These are phyloP conservation scores for Nemania sp. DNA, from an alignment of 2,329 filamentous ascomycete genomes.

Conservation along the genomic window DNA sequence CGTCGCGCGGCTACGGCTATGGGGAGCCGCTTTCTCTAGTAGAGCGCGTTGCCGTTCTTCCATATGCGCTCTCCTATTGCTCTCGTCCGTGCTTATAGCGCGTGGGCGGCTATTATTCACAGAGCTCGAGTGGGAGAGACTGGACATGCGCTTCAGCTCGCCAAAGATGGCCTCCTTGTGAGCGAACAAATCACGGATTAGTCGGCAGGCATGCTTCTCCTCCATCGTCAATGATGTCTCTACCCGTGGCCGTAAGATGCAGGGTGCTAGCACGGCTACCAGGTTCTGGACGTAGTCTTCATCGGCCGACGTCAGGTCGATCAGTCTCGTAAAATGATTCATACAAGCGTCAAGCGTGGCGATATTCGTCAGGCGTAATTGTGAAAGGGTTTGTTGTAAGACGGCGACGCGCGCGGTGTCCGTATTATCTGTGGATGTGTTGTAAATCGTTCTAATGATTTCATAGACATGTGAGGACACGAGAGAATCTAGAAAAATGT, in stretches of 20 bases:
- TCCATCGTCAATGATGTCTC: conserved; percentile 94
- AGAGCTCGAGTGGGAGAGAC: conserved; percentile 66
- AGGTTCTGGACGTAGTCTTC: conserved; percentile 80
- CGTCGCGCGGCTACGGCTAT: conserved; percentile 73
- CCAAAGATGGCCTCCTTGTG: conserved; percentile 96
- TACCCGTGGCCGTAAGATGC: conserved; percentile 81
- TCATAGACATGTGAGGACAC: conserved; percentile 98
- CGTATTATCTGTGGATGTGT: conserved; percentile 74
- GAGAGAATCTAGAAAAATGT: conserved; percentile 72
- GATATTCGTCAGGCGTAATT: conserved; percentile 94
- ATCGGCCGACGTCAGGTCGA: conserved; percentile 94
- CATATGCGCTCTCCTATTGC: conserved; percentile 89
- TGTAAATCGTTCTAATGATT: conserved; percentile 97
- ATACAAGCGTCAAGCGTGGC: conserved; percentile 97
- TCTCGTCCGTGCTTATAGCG: conserved; percentile 93
- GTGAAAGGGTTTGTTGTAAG: conserved; percentile 91
- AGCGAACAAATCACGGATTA: conserved; percentile 87
- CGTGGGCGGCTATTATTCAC: conserved; percentile 66
- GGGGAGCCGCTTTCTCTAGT: conserved; percentile 64
- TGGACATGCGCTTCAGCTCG: conserved; percentile 88
- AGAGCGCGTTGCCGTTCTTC: conserved; percentile 88
- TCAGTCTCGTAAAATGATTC: conserved; percentile 95
- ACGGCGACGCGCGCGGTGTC: conserved; percentile 84
- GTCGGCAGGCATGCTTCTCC: conserved; percentile 87
- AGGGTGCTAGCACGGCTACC: conserved; percentile 76